These are phyloP conservation scores for Neurospora cerealis DNA, from an alignment of 495 filamentous ascomycete genomes.

Conservation along the genomic window DNA sequence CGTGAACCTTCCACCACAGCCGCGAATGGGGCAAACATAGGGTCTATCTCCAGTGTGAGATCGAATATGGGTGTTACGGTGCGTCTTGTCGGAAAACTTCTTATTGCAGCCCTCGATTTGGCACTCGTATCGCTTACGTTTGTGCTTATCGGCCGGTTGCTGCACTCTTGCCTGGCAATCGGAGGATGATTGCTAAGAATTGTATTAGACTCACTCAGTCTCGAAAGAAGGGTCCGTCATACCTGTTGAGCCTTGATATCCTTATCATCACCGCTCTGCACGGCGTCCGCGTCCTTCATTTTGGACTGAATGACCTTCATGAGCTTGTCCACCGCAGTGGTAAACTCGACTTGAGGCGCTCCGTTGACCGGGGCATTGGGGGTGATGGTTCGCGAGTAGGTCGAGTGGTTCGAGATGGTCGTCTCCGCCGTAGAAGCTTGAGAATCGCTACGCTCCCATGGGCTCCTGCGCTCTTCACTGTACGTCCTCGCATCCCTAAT, in stretches of 20 bases:
- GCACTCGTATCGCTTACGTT: slow-evolving; percentile 65
- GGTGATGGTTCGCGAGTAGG: slow-evolving; percentile 14
- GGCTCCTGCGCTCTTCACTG: slow-evolving; percentile 20
- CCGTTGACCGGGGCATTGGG: slow-evolving; percentile 16
- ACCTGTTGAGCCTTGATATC: slow-evolving; percentile 6
- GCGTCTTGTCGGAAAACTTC: slow-evolving; percentile 84
- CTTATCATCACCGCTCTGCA: neutral
- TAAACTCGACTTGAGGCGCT: slow-evolving; percentile 47
- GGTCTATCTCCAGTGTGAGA: slow-evolving; percentile 87
- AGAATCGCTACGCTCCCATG: slow-evolving; percentile 31
- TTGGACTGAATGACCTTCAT: slow-evolving; percentile 89
- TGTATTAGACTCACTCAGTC: neutral
- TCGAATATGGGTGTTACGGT: slow-evolving; percentile 82
- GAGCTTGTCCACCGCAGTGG: slow-evolving; percentile 77
- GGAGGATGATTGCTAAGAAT: neutral
- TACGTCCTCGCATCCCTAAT: slow-evolving; percentile 5
- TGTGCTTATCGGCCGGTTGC: slow-evolving; percentile 3
- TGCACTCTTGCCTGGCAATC: neutral
- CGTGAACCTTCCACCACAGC: slow-evolving; percentile 78
- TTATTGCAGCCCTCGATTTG: slow-evolving; percentile 67
- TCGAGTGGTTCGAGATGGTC: slow-evolving; percentile 4
- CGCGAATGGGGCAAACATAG: slow-evolving; percentile 64
- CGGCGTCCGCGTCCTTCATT: slow-evolving; percentile 5
- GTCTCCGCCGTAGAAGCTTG: slow-evolving; percentile 10
- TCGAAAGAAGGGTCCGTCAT: neutral